phyloP scores from a whole-genome alignment of 2,329 filamentous ascomycete species.

The Pyrenochaeta sp. region DNA sequence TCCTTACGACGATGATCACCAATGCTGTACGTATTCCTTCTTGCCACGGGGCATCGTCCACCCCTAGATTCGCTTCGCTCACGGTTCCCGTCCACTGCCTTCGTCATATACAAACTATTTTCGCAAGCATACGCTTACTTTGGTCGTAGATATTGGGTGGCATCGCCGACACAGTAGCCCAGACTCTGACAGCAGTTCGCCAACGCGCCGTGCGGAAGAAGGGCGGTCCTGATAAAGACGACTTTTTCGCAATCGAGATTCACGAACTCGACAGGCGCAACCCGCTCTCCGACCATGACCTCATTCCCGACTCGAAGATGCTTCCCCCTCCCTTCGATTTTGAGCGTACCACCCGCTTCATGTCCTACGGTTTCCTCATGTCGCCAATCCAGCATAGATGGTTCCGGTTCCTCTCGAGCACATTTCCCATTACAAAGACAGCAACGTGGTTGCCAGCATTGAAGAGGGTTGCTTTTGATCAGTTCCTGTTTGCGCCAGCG shows the following conservation, averaged over 20 bases:
- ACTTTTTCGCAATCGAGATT: constrained; percentile 84
- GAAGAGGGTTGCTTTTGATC: constrained; percentile 91
- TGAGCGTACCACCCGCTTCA: constrained; percentile 90
- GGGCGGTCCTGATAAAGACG: constrained; percentile 67
- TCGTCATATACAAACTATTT: not conserved
- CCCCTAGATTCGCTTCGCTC: not conserved
- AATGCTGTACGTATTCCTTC: constrained; percentile 74
- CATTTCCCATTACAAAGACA: constrained; percentile 84
- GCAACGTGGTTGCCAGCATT: constrained; percentile 74
- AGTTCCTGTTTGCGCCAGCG: constrained; percentile 90
- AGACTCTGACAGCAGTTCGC: constrained; percentile 86
- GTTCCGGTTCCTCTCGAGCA: constrained; percentile 83
- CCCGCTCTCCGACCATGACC: constrained; percentile 68
- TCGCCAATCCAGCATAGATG: constrained; percentile 94
- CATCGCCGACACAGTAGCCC: constrained; percentile 94
- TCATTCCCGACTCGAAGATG: constrained; percentile 67
- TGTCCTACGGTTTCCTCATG: constrained; percentile 97
- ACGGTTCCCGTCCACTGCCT: not conserved
- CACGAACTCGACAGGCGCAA: constrained; percentile 85
- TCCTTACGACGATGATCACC: constrained; percentile 98
- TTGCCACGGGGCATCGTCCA: constrained; percentile 7
- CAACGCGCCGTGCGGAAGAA: constrained; percentile 73
- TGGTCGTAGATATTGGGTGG: constrained; percentile 72
- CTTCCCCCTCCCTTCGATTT: constrained; percentile 91
- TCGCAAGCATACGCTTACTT: constrained; percentile 13